A percentile compares a stretch with the other conserved stretches of the same genome.
These are phyloP conservation scores for Paraphaeosphaeria minitans DNA, from an alignment of 2,329 filamentous ascomycete genomes.

Conservation along the genomic window DNA sequence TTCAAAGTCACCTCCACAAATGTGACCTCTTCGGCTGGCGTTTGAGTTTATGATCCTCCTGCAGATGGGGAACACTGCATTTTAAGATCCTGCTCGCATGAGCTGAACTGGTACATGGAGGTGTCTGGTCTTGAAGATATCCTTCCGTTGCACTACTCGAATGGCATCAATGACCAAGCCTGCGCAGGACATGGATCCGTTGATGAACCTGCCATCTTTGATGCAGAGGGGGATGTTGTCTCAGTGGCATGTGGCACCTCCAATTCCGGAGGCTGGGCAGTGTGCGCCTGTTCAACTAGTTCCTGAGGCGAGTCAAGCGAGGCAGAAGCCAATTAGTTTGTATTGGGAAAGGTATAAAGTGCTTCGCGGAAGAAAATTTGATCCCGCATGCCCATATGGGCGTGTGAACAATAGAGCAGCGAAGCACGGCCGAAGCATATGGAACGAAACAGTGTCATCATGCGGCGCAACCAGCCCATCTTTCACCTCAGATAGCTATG, in stretches of 20 bases:
- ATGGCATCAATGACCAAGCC: background rate
- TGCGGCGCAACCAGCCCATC: no score
- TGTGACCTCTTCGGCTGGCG: background rate
- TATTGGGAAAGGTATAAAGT: background rate
- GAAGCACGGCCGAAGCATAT: no score
- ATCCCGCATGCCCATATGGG: no score
- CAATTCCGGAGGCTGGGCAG: background rate
- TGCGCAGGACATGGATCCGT: background rate
- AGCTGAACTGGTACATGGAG: background rate
- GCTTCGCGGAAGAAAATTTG: background rate
- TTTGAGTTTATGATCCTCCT: background rate
- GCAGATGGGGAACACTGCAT: background rate
- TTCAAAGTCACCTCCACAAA: background rate
- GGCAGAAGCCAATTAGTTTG: background rate
- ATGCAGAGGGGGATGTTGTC: background rate
- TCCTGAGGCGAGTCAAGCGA: background rate
- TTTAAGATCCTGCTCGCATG: background rate
- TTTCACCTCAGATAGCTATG: no score
- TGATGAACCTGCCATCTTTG: background rate
- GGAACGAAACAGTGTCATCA: no score
- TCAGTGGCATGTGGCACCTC: background rate
- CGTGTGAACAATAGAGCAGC: no score
- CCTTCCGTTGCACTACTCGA: background rate
- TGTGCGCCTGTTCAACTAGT: background rate
- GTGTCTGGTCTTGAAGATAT: background rate